A percentile compares a stretch with the other conserved stretches of the same genome.
phyloP scores from a whole-genome alignment of 805 yeast genomes.

The Spathaspora boniae region DNA sequence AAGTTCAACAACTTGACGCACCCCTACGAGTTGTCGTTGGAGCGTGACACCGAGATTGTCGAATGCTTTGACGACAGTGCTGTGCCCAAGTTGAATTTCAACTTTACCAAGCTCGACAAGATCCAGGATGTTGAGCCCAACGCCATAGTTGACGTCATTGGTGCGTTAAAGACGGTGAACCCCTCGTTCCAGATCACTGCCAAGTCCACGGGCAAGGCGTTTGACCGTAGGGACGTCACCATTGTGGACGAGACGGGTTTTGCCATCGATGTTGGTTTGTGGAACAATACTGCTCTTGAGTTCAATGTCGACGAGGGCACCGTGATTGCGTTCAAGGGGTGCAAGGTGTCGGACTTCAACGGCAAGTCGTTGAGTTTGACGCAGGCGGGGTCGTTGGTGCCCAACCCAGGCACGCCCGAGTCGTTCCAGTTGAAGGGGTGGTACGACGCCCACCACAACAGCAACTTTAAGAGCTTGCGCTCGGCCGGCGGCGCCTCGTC shows the following conservation, averaged over 20 bases:
- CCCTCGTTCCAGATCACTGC: conserved; percentile 79
- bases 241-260: conserved; percentile 82
- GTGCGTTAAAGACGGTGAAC: conserved; percentile 74
- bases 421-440: conserved; percentile 90
- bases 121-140: conserved; percentile 68
- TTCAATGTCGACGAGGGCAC: conserved; percentile 72
- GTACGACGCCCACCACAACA: conserved; percentile 80
- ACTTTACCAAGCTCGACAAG: conserved; percentile 65
- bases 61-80: conserved; percentile 57
- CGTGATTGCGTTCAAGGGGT: conserved; percentile 90
- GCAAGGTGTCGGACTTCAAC: conserved; percentile 80
- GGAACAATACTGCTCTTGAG: conserved; percentile 85
- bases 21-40: conserved; percentile 83
- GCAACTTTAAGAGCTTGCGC: conserved; percentile 59
- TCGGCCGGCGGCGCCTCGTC: conserved; percentile 40
- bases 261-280: conserved; percentile 75
- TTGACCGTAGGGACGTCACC: conserved; percentile 84
- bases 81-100: conserved; percentile 78
- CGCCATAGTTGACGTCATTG: conserved; percentile 79
- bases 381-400: conserved; percentile 67
- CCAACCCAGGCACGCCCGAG: conserved; percentile 87
- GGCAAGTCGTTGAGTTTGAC: conserved; percentile 83
- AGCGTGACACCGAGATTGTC: conserved; percentile 71
- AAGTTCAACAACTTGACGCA: conserved; percentile 80
- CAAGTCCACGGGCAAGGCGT: conserved; percentile 83